Conservation (phyloP, 768 basidiomycete genomes). For the Boletus reticulatus region DNA sequence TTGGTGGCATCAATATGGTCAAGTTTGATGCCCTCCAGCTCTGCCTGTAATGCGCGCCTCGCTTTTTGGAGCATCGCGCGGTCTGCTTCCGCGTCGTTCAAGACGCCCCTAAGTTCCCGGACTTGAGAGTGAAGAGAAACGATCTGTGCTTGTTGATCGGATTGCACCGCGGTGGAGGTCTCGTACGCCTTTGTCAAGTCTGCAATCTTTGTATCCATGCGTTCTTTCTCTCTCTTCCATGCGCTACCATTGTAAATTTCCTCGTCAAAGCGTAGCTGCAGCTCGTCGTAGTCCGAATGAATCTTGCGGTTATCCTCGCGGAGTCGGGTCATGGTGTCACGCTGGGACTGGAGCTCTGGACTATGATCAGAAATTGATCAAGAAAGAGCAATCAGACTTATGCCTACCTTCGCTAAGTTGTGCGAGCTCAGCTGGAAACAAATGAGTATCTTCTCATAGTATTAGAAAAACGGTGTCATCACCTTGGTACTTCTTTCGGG, state of each 20-base stretch:
- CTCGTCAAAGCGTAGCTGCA: constrained; percentile 73
- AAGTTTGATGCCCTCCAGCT: constrained; percentile 76
- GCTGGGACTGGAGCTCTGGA: constrained; percentile 73
- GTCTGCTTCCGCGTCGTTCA: constrained; percentile 86
- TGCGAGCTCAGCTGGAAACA: constrained; percentile 61
- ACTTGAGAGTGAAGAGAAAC: constrained; percentile 84
- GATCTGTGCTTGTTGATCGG: constrained; percentile 83
- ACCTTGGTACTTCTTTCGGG: constrained; percentile 87
- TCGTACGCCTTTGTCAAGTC: constrained; percentile 78
- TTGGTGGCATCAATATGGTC: constrained; percentile 70
- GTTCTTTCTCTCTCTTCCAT: constrained; percentile 88
- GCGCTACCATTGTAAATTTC: constrained; percentile 74
- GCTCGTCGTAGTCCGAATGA: constrained; percentile 71
- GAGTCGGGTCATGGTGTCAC: constrained; percentile 70
- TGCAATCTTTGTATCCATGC: constrained; percentile 76
- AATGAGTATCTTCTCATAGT: constrained; percentile 4
- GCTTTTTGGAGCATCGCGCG: constrained; percentile 78
- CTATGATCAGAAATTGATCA: constrained; percentile 3
- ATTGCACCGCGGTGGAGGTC: constrained; percentile 63
- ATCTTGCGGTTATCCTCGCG: constrained; percentile 80
- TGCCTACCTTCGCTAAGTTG: constrained; percentile 84
- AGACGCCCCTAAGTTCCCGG: constrained; percentile 72
- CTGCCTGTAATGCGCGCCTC: constrained; percentile 73
- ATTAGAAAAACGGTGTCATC: constrained; percentile 6
- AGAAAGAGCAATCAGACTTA: constrained; percentile 2